Evolutionary conservation across 1,284 basidiomycete species (phyloP).

Genomic region (Boletellus deceptivus): DNA sequence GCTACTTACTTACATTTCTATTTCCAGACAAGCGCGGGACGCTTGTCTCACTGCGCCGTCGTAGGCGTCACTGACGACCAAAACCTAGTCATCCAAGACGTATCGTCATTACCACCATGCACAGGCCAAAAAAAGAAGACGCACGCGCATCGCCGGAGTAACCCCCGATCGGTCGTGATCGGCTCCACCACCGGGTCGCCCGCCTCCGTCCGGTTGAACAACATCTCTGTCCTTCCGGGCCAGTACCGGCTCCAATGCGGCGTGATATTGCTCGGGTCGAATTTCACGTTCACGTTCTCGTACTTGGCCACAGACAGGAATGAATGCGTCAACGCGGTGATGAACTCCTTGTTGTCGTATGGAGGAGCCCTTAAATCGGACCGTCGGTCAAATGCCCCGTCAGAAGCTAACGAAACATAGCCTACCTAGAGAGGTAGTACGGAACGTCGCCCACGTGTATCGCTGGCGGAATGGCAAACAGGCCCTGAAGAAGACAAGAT

Average conservation of each 20-base stretch:
- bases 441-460: slow-evolving; percentile 7
- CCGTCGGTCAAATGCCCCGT: too few species aligned
- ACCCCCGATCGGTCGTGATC: slow-evolving; percentile 10
- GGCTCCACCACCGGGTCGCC: slow-evolving; percentile 14
- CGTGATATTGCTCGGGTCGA: slow-evolving; percentile 17
- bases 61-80: not conserved
- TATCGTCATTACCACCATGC: not conserved
- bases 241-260: slow-evolving; percentile 22
- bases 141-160: slow-evolving; percentile 25
- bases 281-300: slow-evolving; percentile 21
- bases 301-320: slow-evolving; percentile 24
- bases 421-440: slow-evolving; percentile 23
- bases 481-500: slow-evolving; percentile 9
- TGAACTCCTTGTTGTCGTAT: slow-evolving; percentile 23
- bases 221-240: slow-evolving; percentile 22
- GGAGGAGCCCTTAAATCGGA: slow-evolving; percentile 1
- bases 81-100: not conserved
- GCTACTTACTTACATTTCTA: too few species aligned
- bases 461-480: slow-evolving; percentile 24
- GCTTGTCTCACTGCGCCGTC: not conserved
- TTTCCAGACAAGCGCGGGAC: too few species aligned
- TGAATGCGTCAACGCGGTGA: slow-evolving; percentile 23
- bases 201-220: slow-evolving; percentile 27
- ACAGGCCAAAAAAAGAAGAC: not conserved
- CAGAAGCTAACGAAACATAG: too few species aligned